A percentile compares a stretch with the other conserved stretches of the same genome.
phyloP scores from a whole-genome alignment of 305 asterid species.

The Fraxinus xanthoxyloides region DNA sequence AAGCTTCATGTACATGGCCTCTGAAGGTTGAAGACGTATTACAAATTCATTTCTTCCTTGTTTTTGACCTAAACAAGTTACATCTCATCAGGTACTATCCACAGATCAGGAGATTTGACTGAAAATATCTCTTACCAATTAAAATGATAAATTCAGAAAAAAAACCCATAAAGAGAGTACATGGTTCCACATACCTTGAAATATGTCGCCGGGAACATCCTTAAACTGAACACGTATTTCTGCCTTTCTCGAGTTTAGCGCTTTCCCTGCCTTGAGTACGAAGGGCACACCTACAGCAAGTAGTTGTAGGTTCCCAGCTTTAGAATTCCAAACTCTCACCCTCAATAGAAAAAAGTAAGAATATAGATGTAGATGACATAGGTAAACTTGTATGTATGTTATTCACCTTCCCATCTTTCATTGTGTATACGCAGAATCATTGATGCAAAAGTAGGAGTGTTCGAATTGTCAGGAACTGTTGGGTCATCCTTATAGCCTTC shows the following conservation, averaged over 20 bases:
- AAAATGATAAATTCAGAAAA: not conserved
- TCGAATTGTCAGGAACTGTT: constrained; percentile 84
- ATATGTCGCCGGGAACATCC: constrained; percentile 98
- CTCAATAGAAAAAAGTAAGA: not conserved
- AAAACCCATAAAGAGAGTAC: not conserved
- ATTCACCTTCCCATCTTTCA: constrained; percentile 96
- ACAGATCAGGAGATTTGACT: not conserved
- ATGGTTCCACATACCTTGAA: constrained; percentile 47
- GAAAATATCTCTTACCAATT: not conserved
- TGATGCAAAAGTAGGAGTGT: constrained; percentile 94
- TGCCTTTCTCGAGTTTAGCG: constrained; percentile 87
- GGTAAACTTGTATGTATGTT: not conserved
- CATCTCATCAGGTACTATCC: constrained; percentile 8
- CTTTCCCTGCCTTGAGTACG: constrained; percentile 96
- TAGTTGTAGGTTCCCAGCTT: not conserved
- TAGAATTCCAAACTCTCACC: not conserved
- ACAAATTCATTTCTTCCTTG: constrained; percentile 66
- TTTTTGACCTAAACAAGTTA: constrained; percentile 42
- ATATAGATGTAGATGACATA: constrained; percentile 8
- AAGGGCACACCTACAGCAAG: constrained; percentile 85
- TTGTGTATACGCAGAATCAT: constrained; percentile 70
- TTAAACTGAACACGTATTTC: constrained; percentile 91
- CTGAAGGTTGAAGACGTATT: constrained; percentile 61
- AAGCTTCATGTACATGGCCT: constrained; percentile 70
- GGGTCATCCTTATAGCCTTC: constrained; percentile 90